Conservation (phyloP, 495 filamentous ascomycete genomes). For the Talaromyces wortmannii region DNA sequence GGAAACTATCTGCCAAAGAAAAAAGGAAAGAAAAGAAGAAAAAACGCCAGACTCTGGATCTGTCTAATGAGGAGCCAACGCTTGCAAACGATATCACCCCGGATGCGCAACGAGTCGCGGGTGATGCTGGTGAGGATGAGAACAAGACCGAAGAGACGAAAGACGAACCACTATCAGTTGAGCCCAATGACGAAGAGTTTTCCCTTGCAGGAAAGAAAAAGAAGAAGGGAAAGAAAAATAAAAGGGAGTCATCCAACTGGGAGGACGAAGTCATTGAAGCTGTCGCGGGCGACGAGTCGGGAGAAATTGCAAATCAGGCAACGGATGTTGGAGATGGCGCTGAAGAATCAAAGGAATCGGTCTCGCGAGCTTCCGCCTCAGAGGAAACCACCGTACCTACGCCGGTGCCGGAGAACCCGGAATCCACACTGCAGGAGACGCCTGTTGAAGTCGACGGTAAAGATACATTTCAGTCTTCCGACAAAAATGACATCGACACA, state of each 20-base stretch:
- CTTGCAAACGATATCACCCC: background rate
- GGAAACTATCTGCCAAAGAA: constrained; percentile 28
- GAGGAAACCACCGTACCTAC: constrained; percentile 7
- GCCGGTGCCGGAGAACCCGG: constrained; percentile 1
- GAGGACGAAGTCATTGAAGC: constrained; percentile 1
- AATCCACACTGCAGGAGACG: constrained; percentile 13
- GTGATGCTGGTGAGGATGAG: background rate
- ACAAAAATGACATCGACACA: constrained; percentile 25
- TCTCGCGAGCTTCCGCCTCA: constrained; percentile 1
- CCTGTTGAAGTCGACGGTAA: constrained; percentile 44
- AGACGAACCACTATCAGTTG: background rate
- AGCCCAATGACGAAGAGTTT: constrained; percentile 8
- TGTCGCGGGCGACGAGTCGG: background rate
- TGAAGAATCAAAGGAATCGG: background rate
- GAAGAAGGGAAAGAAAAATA: constrained; percentile 35
- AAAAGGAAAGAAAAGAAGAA: constrained; percentile 42
- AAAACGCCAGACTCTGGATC: constrained; percentile 26
- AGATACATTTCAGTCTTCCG: constrained; percentile 40
- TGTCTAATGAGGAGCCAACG: background rate
- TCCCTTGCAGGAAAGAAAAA: constrained; percentile 46
- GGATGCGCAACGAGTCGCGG: background rate
- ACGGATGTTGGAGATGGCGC: background rate
- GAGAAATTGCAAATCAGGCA: background rate
- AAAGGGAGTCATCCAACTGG: constrained; percentile 15
- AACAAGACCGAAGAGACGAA: constrained; percentile 6